Evolutionary conservation across 2,329 filamentous ascomycete genomes (phyloP).

Genomic region (Plenodomus biglobosus): DNA sequence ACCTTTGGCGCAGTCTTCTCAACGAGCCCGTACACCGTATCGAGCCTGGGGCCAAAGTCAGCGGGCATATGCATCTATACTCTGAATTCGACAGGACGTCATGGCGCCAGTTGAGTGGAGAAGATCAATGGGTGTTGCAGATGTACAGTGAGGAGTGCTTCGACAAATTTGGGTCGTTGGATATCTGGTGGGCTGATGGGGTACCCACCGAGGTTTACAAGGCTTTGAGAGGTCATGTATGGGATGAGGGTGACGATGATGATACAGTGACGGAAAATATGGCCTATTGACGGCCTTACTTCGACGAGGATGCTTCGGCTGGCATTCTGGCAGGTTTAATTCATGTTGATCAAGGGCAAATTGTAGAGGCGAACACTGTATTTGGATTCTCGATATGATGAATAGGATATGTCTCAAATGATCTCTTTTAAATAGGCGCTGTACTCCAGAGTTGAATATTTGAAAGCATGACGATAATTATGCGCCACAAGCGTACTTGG

Average conservation of each 20-base stretch:
- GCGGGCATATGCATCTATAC: slow-evolving; percentile 9
- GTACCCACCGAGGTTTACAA: slow-evolving; percentile 35
- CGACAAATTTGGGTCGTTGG: slow-evolving; percentile 28
- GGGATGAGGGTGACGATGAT: slow-evolving; percentile 15
- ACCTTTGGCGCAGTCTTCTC: slow-evolving; percentile 16
- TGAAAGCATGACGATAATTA: no score
- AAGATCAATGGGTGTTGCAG: slow-evolving; percentile 31
- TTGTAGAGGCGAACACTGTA: no score
- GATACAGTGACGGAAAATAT: neutral
- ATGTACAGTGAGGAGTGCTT: slow-evolving; percentile 36
- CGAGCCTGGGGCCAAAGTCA: slow-evolving; percentile 5
- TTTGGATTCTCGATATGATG: no score
- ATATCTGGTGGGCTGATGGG: slow-evolving; percentile 25
- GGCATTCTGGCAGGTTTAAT: no score
- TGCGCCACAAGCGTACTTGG: no score
- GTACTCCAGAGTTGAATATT: no score
- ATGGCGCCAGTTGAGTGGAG: slow-evolving; percentile 13
- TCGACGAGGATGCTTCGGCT: no score
- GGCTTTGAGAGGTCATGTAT: slow-evolving; percentile 15
- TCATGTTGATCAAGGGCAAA: no score
- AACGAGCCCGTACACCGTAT: slow-evolving; percentile 11
- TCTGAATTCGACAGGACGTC: slow-evolving; percentile 4
- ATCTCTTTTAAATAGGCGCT: no score
- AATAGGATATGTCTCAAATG: no score
- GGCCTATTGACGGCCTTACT: no score